phyloP scores from a whole-genome alignment of 331 rosid species.

The Rosa hybrid region DNA sequence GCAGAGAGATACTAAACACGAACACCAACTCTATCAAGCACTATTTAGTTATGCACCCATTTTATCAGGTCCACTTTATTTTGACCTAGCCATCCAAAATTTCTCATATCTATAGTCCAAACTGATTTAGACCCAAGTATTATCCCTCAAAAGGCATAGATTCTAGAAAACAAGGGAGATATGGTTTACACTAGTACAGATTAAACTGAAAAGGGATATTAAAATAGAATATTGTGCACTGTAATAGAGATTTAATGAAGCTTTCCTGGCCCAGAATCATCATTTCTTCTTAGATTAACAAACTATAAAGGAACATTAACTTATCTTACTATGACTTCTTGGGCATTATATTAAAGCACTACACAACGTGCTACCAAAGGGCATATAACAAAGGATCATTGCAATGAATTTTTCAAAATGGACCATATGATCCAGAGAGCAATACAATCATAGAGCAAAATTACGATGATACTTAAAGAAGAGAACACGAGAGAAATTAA shows the following conservation, averaged over 20 bases:
- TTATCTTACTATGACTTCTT: neutral
- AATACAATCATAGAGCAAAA: neutral
- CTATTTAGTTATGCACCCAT: neutral
- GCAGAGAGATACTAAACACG: conserved; percentile 19
- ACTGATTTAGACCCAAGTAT: neutral
- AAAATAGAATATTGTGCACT: neutral
- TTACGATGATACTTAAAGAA: neutral
- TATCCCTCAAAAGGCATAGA: neutral
- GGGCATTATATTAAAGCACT: neutral
- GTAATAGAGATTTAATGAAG: neutral
- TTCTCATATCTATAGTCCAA: neutral
- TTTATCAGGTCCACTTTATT: neutral
- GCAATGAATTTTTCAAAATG: neutral
- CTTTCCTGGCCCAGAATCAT: neutral
- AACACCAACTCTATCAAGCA: conserved; percentile 3
- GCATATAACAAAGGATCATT: neutral
- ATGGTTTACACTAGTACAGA: neutral
- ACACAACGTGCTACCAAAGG: neutral
- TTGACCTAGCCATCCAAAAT: neutral
- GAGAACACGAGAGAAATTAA: neutral
- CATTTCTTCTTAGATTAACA: neutral
- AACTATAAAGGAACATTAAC: neutral
- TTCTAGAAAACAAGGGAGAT: neutral
- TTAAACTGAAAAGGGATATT: neutral
- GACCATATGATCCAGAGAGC: neutral